phyloP scores from a whole-genome alignment of 2,329 filamentous ascomycete species.

The Madurella fahalii region DNA sequence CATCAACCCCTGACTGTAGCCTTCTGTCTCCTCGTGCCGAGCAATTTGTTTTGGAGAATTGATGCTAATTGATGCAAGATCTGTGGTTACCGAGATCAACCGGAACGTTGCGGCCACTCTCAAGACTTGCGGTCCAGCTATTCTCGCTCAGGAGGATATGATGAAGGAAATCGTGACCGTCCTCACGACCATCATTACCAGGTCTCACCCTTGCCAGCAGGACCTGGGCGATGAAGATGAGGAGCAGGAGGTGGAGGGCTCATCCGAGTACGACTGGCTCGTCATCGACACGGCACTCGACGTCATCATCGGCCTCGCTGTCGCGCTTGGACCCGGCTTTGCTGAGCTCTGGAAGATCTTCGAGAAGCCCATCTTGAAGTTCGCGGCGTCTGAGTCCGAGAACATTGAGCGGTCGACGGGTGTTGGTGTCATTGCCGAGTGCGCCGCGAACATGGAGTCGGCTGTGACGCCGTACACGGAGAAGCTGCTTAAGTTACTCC shows the following conservation, averaged over 20 bases:
- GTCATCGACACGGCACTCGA: constrained; percentile 93
- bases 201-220: constrained; percentile 88
- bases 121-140: constrained; percentile 83
- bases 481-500: constrained; percentile 70
- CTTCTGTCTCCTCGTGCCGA: constrained; percentile 1
- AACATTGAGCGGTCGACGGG: constrained; percentile 83
- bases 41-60: constrained; percentile 28
- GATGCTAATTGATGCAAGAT: constrained; percentile 52
- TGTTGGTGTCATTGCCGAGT: constrained; percentile 88
- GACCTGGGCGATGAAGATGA: constrained; percentile 82
- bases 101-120: constrained; percentile 86
- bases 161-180: constrained; percentile 73
- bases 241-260: constrained; percentile 69
- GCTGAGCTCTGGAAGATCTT: constrained; percentile 92
- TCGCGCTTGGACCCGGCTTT: constrained; percentile 76
- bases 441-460: constrained; percentile 75
- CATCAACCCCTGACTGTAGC: constrained; percentile 44
- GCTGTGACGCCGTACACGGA: constrained; percentile 79
- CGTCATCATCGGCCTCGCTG: constrained; percentile 78
- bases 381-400: constrained; percentile 74
- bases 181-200: constrained; percentile 75
- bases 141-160: constrained; percentile 69
- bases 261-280: constrained; percentile 96
- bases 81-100: constrained; percentile 91
- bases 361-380: constrained; percentile 85